Base-by-base conservation (phyloP, 176 grass and related monocot genomes). In the Elaeis guineensis region DNA sequence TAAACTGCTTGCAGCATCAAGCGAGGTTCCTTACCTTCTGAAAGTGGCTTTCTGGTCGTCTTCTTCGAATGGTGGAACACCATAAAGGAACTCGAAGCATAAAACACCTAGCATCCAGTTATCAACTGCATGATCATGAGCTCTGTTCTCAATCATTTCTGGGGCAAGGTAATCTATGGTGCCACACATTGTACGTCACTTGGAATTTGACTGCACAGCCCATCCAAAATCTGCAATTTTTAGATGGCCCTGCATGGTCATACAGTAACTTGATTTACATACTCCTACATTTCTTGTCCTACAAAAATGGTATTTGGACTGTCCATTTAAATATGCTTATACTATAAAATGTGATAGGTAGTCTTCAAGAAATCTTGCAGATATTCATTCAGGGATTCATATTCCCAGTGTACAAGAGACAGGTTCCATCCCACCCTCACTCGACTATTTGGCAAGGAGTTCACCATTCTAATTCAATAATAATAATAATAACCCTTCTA, bases 171-270 rank as follows among this genome's bases (percentile, higher is more conserved):
- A 97, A 67, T 97, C 93, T 2, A 91, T 80, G 19, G 93, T 97
- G 15, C 93, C 93, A 75, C 87, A 97, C 52, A 97, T 80, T 52
- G 93, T 97, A 54, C 88, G 84, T 0, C 93, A 69, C 64, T 97
- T 97, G 49, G 72, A 58, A 78, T 76, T 79, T 57, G 87, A 91
- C 26, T 51, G 65, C 64, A 87, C 93, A 4, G 93, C 87, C 81
- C 87, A 97, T 66, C 93, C 93, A 51, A 97, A 97, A 65, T 97
- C 92, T 72, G 92, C 92, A 75, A 97, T 85, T 77, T 97, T 89
- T 22, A 97, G 78, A 23, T 81, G 69, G 7, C 92, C 87, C 92
- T 97, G 69, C 62, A 55, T 65, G 28, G 28, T 29, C 5, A 29
- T 29, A 6, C 5, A 29, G 5, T 29, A 29, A 29, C 28, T 29